These are phyloP conservation scores for Pyrus bretschneideri DNA, from an alignment of 306 rosid genomes.

Conservation along the genomic window DNA sequence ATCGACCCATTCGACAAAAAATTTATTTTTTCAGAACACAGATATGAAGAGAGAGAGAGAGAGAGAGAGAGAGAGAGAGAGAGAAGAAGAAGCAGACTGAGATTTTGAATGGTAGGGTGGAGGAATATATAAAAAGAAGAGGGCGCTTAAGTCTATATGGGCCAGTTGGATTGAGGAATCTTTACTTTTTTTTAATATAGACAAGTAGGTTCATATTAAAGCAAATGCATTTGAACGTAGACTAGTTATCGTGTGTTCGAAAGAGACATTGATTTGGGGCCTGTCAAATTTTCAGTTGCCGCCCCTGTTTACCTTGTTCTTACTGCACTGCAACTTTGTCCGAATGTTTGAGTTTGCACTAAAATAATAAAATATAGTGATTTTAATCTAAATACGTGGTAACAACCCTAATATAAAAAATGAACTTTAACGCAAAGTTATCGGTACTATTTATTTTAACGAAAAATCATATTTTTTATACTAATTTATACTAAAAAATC, in stretches of 20 bases:
- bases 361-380: not conserved
- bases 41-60: not conserved
- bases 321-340: not conserved
- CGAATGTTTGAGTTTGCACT: not conserved
- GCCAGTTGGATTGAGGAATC: not conserved
- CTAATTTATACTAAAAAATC: too few species aligned
- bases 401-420: not conserved
- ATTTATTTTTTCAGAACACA: not conserved
- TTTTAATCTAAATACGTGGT: not conserved
- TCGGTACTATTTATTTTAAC: too few species aligned
- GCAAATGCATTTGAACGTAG: not conserved
- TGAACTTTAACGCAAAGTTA: too few species aligned
- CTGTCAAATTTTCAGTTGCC: constrained; percentile 5
- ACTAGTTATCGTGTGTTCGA: not conserved
- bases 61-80: not conserved
- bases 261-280: constrained; percentile 22
- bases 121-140: not conserved
- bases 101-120: not conserved
- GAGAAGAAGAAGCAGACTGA: not conserved
- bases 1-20: constrained; percentile 35
- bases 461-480: too few species aligned
- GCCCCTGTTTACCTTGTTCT: not conserved
- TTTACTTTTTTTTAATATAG: not conserved
- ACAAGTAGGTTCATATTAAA: not conserved
- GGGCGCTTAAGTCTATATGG: not conserved